Conservation (phyloP, 495 filamentous ascomycete species). For the Podospora fimiseda region DNA sequence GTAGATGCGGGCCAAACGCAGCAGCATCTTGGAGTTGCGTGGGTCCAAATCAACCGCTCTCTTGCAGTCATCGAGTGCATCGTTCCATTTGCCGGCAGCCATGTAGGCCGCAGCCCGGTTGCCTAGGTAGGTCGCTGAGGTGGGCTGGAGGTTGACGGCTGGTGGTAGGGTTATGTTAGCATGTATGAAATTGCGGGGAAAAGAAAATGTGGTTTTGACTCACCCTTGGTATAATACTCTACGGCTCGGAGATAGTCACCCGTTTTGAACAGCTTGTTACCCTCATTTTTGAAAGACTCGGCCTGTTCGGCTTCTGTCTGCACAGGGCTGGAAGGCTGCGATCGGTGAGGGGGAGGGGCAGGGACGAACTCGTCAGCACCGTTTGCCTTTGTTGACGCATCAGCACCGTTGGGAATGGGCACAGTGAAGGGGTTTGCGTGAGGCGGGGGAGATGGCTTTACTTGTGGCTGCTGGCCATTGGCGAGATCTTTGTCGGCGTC, state of each 20-base stretch:
- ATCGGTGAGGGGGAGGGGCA: slow-evolving; percentile 72
- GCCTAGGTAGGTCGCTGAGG: slow-evolving; percentile 81
- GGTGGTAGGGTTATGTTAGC: slow-evolving; percentile 16
- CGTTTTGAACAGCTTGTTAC: slow-evolving; percentile 95
- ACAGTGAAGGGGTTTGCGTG: slow-evolving; percentile 35
- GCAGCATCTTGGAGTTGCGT: slow-evolving; percentile 74
- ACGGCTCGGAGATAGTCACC: slow-evolving; percentile 80
- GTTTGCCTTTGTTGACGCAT: slow-evolving; percentile 38
- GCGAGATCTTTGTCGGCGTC: slow-evolving; percentile 69
- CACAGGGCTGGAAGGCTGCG: slow-evolving; percentile 53
- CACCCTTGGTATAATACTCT: slow-evolving; percentile 90
- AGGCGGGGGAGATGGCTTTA: slow-evolving; percentile 25
- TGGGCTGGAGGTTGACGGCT: slow-evolving; percentile 78
- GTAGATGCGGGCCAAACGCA: slow-evolving; percentile 83
- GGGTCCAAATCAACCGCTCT: slow-evolving; percentile 75
- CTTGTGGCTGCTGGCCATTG: slow-evolving; percentile 34
- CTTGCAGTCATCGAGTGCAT: slow-evolving; percentile 80
- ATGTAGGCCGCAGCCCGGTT: slow-evolving; percentile 95
- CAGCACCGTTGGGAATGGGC: slow-evolving; percentile 47
- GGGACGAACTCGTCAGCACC: slow-evolving; percentile 47
- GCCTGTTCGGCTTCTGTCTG: slow-evolving; percentile 59
- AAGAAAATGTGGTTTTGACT: neutral
- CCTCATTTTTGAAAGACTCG: slow-evolving; percentile 82
- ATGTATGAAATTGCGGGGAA: no score
- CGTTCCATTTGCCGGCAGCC: slow-evolving; percentile 65